These are phyloP conservation scores for Kernera saxatilis DNA, from an alignment of 345 rosid genomes.

Conservation along the genomic window DNA sequence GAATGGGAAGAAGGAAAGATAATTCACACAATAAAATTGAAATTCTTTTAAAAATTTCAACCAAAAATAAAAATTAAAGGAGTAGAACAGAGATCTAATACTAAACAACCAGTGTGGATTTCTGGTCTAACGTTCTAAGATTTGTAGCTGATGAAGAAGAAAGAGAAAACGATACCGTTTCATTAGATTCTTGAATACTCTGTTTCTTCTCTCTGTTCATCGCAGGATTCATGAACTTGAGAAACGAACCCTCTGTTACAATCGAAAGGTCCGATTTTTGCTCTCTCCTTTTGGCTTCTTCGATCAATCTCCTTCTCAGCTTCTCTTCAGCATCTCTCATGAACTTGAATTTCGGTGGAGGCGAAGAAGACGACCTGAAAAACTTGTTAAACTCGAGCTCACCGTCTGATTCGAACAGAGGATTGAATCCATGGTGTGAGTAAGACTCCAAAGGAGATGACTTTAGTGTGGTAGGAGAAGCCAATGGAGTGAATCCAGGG, in stretches of 20 bases:
- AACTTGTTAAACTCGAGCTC: conserved; percentile 50
- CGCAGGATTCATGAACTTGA: conserved; percentile 46
- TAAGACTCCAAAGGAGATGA: conserved; percentile 46
- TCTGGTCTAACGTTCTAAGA: conserved; percentile 44
- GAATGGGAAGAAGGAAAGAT: not conserved
- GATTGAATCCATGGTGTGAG: conserved; percentile 62
- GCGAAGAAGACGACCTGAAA: conserved; percentile 46
- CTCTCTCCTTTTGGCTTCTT: conserved; percentile 46
- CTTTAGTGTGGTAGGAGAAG: conserved; percentile 60
- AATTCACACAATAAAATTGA: conserved; percentile 30
- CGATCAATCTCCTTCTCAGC: conserved; percentile 48
- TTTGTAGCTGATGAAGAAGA: conserved; percentile 58
- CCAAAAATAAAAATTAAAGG: not conserved
- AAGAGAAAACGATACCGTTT: conserved; percentile 31
- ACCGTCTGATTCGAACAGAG: conserved; percentile 70
- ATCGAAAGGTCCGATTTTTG: not conserved
- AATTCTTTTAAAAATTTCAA: conserved; percentile 7
- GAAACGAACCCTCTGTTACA: conserved; percentile 44
- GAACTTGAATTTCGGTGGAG: conserved; percentile 96
- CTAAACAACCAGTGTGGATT: conserved; percentile 22
- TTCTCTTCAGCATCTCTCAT: conserved; percentile 94
- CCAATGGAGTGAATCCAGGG: conserved; percentile 56
- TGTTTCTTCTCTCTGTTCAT: conserved; percentile 38
- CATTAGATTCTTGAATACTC: conserved; percentile 27
- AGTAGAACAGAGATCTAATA: not conserved